Base-by-base conservation (phyloP, 305 asterid species). In the Fraxinus albicans region DNA sequence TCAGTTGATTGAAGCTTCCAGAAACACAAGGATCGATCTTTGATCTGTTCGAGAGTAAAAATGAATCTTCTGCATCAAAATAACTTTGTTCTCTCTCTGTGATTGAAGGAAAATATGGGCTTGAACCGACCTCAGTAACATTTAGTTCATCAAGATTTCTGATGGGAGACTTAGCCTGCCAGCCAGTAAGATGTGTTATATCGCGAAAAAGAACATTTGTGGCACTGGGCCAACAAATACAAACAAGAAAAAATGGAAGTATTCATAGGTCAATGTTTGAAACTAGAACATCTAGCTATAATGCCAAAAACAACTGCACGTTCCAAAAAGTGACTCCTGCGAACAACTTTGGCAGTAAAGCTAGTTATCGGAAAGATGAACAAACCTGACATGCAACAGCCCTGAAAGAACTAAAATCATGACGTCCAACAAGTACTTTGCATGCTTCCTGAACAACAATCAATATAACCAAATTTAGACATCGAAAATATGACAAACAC, bases 391-490 rank as follows among this genome's bases (percentile, higher is more conserved):
- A 96, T 23, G 88, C 94, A 86, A 97, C 91, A 78, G 94, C 98
- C 88, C 98, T 88, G 89, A 96, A 94, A 73, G 99, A 94, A 85
- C 98, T 92, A 90, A 96, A 96, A 89, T 96, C 99, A 82, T 96
- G 99, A 70, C 63, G 81, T 72, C 99, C 99, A 80, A 89, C 85
- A 80, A 96, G 96, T 87, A 94, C 88, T 80, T 85, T 88, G 84
- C 99, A 94, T 83, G 99, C 98, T 85, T 91, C 87, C 99, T 96
- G 94, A 83, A 86, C 9, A 80, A 86, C 8, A 67, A 84, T 60
- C 70, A 76, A 84, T 76, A 6, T 34, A 87, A 77, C 34, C 21
- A 77, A 81, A 12, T 75, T 85, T 40, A 34, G 40, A 35, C 36
- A 33, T 40, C 77, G 2, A 44, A 67, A 79, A 72, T 63, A 80